Evolutionary conservation across 768 basidiomycete species (phyloP), one percentile per base, ranked within the genome.

Genomic region (Suillus plorans): DNA sequence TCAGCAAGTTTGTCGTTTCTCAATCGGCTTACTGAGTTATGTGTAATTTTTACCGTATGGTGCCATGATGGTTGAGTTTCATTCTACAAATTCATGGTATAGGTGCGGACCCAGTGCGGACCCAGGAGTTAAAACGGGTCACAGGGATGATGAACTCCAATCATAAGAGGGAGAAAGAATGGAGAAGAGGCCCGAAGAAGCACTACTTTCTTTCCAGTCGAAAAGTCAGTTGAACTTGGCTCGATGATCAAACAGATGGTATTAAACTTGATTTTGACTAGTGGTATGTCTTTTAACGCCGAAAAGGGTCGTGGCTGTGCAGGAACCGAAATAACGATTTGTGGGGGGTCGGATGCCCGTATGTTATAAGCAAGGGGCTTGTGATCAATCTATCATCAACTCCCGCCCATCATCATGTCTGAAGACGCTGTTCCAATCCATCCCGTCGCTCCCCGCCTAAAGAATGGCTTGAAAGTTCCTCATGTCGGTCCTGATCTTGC

Each of bases 401-500:
- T 61, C 49, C 45, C 64, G 50, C 53, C 37, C 45, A 63, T 49
- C 4, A 69, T 60, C 71, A 84, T 84, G 84, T 64, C 82, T 63
- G 82, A 82, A 42, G 68, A 69, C 62, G 36, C 71, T 41, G 69
- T 80, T 57, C 78, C 76, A 8, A 83, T 83, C 44, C 89, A 92
- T 77, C 92, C 94, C 52, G 80, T 95, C 60, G 92, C 93, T 5
- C 85, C 90, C 53, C 89, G 94, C 63, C 73, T 96, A 66, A 81
- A 85, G 68, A 74, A 83, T 52, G 88, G 87, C 12, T 72, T 74
- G 55, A 90, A 89, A 75, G 84, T 70, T 34, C 92, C 92, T 3
- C 94, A 97, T 74, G 71, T 98, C 31, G 91, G 89, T 0, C 94
- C 94, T 20, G 81, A 90, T 74, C 84, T 89, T 69, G 76, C 88